Evolutionary conservation across 108 stramenopile species (phyloP).

Genomic region (Seminavis robusta): DNA sequence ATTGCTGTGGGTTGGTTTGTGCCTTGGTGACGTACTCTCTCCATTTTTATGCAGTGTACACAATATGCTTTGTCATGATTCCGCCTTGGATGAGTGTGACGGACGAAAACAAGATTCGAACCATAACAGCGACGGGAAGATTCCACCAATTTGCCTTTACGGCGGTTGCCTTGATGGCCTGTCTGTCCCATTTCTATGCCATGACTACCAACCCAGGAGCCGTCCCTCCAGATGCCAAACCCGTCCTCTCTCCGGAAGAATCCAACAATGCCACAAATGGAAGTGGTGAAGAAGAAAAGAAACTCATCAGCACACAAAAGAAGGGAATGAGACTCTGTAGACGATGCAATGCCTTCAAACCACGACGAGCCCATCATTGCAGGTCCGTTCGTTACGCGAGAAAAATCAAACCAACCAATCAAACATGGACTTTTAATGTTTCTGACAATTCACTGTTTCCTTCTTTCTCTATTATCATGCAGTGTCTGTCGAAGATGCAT

Average conservation of each 20-base stretch:
- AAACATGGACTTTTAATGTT: neutral
- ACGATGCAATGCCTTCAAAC: conserved; percentile 84
- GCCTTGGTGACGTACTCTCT: conserved; percentile 66
- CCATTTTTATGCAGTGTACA: conserved; percentile 66
- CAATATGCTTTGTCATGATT: conserved; percentile 60
- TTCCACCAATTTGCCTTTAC: conserved; percentile 43
- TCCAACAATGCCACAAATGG: neutral
- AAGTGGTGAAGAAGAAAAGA: conserved; percentile 6
- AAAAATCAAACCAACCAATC: neutral
- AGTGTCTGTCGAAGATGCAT: conserved; percentile 88
- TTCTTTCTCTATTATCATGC: too few relatives aligned
- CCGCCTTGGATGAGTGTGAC: conserved; percentile 79
- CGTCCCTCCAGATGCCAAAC: conserved; percentile 82
- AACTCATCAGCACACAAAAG: conserved; percentile 11
- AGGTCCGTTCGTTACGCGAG: conserved; percentile 9
- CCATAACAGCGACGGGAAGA: neutral
- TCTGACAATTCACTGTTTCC: too few relatives aligned
- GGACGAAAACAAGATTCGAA: conserved; percentile 33
- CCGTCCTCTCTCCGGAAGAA: conserved; percentile 39
- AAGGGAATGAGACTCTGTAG: conserved; percentile 65
- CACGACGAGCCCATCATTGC: conserved; percentile 84
- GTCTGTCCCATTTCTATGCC: conserved; percentile 73
- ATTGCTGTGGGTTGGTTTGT: conserved; percentile 85
- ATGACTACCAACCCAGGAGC: conserved; percentile 93
- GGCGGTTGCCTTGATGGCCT: conserved; percentile 55